Conservation (phyloP, 306 rosid species). For the Prunus mume region DNA sequence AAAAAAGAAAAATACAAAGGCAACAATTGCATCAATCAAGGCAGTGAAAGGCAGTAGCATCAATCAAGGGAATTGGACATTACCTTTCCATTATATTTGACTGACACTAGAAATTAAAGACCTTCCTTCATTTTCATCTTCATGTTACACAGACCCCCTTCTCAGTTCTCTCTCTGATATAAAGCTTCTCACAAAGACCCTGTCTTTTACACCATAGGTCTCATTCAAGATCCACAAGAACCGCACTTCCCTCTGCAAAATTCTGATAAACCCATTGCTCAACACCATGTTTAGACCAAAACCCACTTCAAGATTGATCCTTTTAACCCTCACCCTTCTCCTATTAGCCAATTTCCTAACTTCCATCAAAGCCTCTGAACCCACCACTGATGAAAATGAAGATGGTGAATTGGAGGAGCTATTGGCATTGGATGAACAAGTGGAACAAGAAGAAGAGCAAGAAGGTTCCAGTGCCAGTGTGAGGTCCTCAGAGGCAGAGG, state of each 20-base stretch:
- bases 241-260: slow-evolving; percentile 5
- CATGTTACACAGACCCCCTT: neutral
- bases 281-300: slow-evolving; percentile 37
- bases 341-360: slow-evolving; percentile 31
- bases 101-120: neutral
- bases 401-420: slow-evolving; percentile 66
- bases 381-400: slow-evolving; percentile 28
- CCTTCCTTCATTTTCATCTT: neutral
- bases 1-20: too few relatives aligned
- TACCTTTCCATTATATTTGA: neutral
- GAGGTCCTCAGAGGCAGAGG: slow-evolving; percentile 76
- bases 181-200: neutral
- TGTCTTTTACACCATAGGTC: slow-evolving; percentile 37
- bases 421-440: slow-evolving; percentile 77
- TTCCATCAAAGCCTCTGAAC: slow-evolving; percentile 42
- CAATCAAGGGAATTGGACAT: neutral
- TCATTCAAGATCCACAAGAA: slow-evolving; percentile 24
- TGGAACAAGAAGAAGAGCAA: slow-evolving; percentile 34
- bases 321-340: slow-evolving; percentile 48
- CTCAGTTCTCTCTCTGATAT: slow-evolving; percentile 2
- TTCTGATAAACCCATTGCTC: neutral
- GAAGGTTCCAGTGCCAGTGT: slow-evolving; percentile 24
- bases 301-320: slow-evolving; percentile 53
- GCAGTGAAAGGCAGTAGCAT: neutral
- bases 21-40: neutral